These are phyloP conservation scores for Hyaloscypha finlandica DNA, from an alignment of 495 filamentous ascomycete genomes.

Conservation along the genomic window DNA sequence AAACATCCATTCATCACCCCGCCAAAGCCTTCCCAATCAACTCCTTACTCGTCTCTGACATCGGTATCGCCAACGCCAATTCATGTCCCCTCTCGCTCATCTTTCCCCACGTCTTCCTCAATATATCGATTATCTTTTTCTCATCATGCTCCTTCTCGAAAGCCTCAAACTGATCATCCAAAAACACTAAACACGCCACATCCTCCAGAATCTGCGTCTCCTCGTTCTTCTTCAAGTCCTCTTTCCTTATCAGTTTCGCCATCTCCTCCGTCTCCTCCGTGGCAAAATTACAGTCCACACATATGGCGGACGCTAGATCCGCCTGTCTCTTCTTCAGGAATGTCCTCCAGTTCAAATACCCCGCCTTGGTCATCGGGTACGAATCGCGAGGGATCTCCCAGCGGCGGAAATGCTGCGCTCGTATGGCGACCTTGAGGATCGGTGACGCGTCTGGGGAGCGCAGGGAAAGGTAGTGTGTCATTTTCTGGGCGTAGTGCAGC, in stretches of 20 bases:
- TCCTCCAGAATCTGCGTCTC: conserved; percentile 62
- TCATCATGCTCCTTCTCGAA: conserved; percentile 71
- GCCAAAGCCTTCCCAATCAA: conserved; percentile 66
- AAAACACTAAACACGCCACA: conserved; percentile 81
- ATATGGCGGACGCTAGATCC: conserved; percentile 57
- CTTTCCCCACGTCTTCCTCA: conserved; percentile 84
- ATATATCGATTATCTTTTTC: conserved; percentile 71
- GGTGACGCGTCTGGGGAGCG: conserved; percentile 60
- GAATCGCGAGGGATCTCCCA: conserved; percentile 75
- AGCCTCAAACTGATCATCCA: conserved; percentile 80
- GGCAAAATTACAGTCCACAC: conserved; percentile 49
- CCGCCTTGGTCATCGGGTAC: conserved; percentile 68
- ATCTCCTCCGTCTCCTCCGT: conserved; percentile 45
- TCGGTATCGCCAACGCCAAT: conserved; percentile 64
- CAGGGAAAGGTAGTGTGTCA: conserved; percentile 66
- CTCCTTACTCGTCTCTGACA: conserved; percentile 57
- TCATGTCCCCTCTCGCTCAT: conserved; percentile 68
- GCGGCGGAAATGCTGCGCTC: conserved; percentile 78
- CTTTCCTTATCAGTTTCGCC: conserved; percentile 37
- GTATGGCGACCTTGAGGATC: conserved; percentile 68
- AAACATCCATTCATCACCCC: conserved; percentile 32
- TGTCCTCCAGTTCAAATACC: conserved; percentile 76
- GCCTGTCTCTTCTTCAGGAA: conserved; percentile 72
- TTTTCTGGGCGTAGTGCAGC: conserved; percentile 76
- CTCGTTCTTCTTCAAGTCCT: conserved; percentile 49